Conservation (phyloP, 495 filamentous ascomycete species). For the Aspergillus cristatus region DNA sequence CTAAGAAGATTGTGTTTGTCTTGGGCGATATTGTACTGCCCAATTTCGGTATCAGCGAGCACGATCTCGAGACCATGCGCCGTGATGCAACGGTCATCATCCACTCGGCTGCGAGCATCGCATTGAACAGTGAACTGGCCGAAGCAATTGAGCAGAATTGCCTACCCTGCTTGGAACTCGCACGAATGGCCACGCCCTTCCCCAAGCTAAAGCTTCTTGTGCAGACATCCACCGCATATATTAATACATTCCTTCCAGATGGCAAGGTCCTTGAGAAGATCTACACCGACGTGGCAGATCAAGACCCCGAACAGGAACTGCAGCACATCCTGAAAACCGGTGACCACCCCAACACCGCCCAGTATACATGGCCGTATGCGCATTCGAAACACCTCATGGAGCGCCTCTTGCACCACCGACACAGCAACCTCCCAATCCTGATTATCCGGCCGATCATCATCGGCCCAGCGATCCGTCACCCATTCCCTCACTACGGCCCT, state of each 20-base stretch:
- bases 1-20: not conserved
- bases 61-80: not conserved
- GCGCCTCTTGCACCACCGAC: conserved; percentile 1
- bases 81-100: not conserved
- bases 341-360: not conserved
- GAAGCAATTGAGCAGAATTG: conserved; percentile 3
- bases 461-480: conserved; percentile 6
- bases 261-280: not conserved
- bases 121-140: not conserved
- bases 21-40: conserved; percentile 2
- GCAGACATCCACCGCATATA: conserved; percentile 1
- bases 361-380: conserved; percentile 4
- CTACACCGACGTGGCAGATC: not conserved
- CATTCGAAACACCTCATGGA: conserved; percentile 8
- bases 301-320: conserved; percentile 1
- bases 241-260: not conserved
- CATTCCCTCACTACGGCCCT: conserved; percentile 2
- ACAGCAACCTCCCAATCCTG: conserved; percentile 1
- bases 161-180: conserved; percentile 2
- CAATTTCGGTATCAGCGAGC: not conserved
- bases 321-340: not conserved
- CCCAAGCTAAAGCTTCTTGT: not conserved
- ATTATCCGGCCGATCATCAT: conserved; percentile 6
- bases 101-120: not conserved
- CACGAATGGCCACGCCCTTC: not conserved